Conservation (phyloP, 192 early-diverging fungal genomes). For the Backusella luteola region DNA sequence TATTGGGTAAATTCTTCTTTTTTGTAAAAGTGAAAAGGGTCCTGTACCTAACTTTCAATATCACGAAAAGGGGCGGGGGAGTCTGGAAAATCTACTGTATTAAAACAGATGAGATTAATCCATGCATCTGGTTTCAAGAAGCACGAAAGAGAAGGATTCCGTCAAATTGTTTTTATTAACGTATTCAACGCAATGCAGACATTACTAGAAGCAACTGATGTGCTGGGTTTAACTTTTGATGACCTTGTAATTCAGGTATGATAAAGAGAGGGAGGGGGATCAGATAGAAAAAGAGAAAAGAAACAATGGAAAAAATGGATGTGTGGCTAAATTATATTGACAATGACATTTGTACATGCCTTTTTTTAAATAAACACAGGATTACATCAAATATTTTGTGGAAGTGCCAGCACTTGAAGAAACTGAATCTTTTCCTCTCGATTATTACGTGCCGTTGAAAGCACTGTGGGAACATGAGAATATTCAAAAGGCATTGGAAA, state of each 20-base stretch:
- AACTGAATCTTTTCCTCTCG: constrained; percentile 38
- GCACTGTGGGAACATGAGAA: constrained; percentile 44
- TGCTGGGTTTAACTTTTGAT: background rate
- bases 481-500: constrained; percentile 39
- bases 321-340: constrained; percentile 50
- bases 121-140: constrained; percentile 45
- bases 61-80: constrained; percentile 47
- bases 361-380: constrained; percentile 10
- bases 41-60: background rate
- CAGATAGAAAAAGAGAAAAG: constrained; percentile 59
- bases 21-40: background rate
- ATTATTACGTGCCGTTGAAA: constrained; percentile 42
- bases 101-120: constrained; percentile 52
- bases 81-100: constrained; percentile 54
- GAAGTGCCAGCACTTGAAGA: constrained; percentile 33
- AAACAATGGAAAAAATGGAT: constrained; percentile 43
- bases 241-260: constrained; percentile 44
- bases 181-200: constrained; percentile 42
- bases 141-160: constrained; percentile 41
- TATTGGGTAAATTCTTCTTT: constrained; percentile 24
- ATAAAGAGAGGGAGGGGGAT: constrained; percentile 65
- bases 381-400: constrained; percentile 36
- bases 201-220: constrained; percentile 41
- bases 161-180: constrained; percentile 42
- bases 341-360: background rate